These are phyloP conservation scores for Trichoderma asperellum DNA, from an alignment of 2,329 filamentous ascomycete species.

Conservation along the genomic window DNA sequence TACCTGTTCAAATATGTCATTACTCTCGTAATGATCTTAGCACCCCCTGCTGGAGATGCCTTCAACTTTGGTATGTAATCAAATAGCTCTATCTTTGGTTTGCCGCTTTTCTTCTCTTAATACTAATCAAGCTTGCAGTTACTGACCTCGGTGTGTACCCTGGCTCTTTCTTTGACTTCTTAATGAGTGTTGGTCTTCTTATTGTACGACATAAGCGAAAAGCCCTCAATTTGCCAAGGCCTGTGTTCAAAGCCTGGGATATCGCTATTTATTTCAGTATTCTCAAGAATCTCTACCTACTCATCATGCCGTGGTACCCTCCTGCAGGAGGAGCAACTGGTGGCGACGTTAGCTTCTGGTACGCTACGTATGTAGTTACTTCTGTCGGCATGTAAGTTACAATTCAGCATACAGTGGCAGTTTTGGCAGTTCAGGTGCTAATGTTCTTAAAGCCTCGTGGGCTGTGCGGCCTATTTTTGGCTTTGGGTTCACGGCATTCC, in stretches of 20 bases:
- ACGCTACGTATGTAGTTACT: constrained; percentile 68
- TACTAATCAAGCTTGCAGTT: constrained; percentile 49
- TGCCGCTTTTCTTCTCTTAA: neutral
- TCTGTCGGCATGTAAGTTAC: constrained; percentile 65
- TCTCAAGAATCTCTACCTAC: constrained; percentile 61
- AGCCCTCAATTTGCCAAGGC: constrained; percentile 50
- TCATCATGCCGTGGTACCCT: constrained; percentile 74
- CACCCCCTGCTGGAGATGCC: constrained; percentile 64
- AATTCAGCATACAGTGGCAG: neutral
- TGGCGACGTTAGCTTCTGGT: constrained; percentile 74
- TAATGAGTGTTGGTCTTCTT: constrained; percentile 61
- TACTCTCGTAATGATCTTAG: constrained; percentile 63
- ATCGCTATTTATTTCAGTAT: constrained; percentile 62
- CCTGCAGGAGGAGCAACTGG: constrained; percentile 61
- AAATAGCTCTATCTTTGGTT: neutral
- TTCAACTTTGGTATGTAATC: constrained; percentile 60
- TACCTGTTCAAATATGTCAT: constrained; percentile 61
- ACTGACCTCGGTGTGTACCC: constrained; percentile 65
- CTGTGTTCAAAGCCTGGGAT: constrained; percentile 64
- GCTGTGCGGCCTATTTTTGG: constrained; percentile 62
- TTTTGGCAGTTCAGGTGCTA: neutral
- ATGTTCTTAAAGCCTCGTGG: constrained; percentile 46
- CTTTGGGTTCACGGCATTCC: constrained; percentile 63
- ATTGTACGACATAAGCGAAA: constrained; percentile 59
- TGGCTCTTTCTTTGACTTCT: constrained; percentile 58